Evolutionary conservation across 2,329 filamentous ascomycete species (phyloP).

Genomic region (Emergomyces orientalis): DNA sequence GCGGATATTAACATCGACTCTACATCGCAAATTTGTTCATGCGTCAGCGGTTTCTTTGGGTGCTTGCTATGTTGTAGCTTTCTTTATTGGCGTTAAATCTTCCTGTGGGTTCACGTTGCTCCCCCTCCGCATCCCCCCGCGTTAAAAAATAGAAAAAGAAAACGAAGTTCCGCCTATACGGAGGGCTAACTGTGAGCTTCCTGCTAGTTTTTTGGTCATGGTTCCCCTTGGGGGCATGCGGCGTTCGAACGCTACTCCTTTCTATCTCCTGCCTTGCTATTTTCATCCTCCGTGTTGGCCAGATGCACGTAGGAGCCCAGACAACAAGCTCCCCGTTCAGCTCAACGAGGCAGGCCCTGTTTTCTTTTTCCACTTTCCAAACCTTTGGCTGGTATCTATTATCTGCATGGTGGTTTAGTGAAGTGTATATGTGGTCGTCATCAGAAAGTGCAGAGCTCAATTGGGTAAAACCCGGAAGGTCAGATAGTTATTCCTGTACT

Average conservation of each 20-base stretch:
- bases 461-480: slow-evolving; percentile 62
- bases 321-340: slow-evolving; percentile 61
- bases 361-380: slow-evolving; percentile 54
- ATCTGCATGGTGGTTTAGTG: slow-evolving; percentile 70
- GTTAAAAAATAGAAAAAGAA: neutral
- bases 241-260: slow-evolving; percentile 63
- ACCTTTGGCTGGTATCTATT: slow-evolving; percentile 67
- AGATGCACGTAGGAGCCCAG: slow-evolving; percentile 65
- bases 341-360: slow-evolving; percentile 50
- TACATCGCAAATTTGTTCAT: slow-evolving; percentile 77
- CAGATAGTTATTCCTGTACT: slow-evolving; percentile 37
- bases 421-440: slow-evolving; percentile 68
- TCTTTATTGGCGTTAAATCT: slow-evolving; percentile 59
- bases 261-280: slow-evolving; percentile 67
- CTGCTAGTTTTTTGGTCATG: slow-evolving; percentile 67
- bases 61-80: slow-evolving; percentile 63
- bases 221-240: slow-evolving; percentile 70
- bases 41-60: slow-evolving; percentile 61
- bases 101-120: slow-evolving; percentile 49
- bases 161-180: neutral
- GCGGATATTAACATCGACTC: slow-evolving; percentile 79
- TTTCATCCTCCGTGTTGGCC: slow-evolving; percentile 75
- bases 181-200: slow-evolving; percentile 7
- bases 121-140: neutral
- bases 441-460: slow-evolving; percentile 53